Conservation (phyloP, 352 stramenopile genomes). For the Pythium apleroticum region DNA sequence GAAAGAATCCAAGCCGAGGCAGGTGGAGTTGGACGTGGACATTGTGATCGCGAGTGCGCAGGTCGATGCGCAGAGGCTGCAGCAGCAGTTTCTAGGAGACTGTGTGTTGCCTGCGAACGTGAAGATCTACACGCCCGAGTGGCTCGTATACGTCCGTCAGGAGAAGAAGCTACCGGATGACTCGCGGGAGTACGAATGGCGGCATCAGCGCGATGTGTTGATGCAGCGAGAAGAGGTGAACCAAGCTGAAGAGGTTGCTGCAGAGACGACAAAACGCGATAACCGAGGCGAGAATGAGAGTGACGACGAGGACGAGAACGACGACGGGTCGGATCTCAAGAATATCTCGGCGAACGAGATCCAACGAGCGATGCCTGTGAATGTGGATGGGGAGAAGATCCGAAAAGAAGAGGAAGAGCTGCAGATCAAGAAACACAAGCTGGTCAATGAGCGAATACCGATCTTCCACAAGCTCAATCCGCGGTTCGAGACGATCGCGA, state of each 20-base stretch:
- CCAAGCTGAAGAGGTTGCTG: conserved; percentile 20
- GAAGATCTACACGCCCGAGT: conserved; percentile 55
- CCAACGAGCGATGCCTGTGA: conserved; percentile 35
- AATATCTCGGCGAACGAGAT: conserved; percentile 42
- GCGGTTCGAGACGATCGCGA: conserved; percentile 47
- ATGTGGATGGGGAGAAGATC: conserved; percentile 38
- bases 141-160: conserved; percentile 54
- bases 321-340: conserved; percentile 51
- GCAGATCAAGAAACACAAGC: conserved; percentile 44
- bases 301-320: conserved; percentile 36
- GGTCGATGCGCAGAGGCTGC: conserved; percentile 38
- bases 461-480: conserved; percentile 83
- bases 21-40: conserved; percentile 36
- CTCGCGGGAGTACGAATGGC: conserved; percentile 40
- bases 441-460: conserved; percentile 54
- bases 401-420: conserved; percentile 45
- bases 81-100: conserved; percentile 33
- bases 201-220: conserved; percentile 24
- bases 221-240: conserved; percentile 26
- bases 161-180: conserved; percentile 39
- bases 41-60: conserved; percentile 49
- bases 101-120: conserved; percentile 39
- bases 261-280: not conserved
- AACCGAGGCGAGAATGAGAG: conserved; percentile 10
- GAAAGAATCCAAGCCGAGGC: not conserved